These are phyloP conservation scores for Nicotiana sylvestris DNA, from an alignment of 257 asterid genomes.

Conservation along the genomic window DNA sequence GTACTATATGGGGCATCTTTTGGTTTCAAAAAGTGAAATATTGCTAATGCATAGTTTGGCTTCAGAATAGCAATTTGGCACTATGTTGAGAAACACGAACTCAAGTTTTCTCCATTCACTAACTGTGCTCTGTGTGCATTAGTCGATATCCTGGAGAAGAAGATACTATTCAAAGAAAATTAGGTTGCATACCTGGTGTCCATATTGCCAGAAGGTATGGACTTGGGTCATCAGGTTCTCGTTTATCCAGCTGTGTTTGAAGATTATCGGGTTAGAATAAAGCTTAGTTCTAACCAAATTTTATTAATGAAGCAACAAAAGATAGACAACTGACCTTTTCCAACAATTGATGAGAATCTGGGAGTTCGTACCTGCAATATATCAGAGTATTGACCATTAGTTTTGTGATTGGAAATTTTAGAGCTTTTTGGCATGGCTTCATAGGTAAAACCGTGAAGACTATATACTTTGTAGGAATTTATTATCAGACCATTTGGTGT, in stretches of 20 bases:
- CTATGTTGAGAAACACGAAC: neutral
- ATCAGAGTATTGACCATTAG: conserved; percentile 16
- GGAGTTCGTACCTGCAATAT: conserved; percentile 78
- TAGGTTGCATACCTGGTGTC: conserved; percentile 75
- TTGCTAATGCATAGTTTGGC: neutral
- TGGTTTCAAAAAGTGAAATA: conserved; percentile 3
- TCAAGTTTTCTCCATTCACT: neutral
- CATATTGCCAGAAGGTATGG: conserved; percentile 97
- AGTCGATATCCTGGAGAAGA: neutral
- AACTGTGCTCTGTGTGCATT: neutral
- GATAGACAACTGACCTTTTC: conserved; percentile 49
- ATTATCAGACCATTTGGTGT: neutral
- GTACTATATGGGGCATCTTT: neutral
- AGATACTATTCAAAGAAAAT: neutral
- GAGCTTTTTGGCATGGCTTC: neutral
- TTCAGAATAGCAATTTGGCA: neutral
- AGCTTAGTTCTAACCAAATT: conserved; percentile 13
- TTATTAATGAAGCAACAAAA: conserved; percentile 14
- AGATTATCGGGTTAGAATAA: conserved; percentile 24
- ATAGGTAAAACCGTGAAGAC: neutral
- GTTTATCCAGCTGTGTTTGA: conserved; percentile 63
- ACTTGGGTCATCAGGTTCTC: conserved; percentile 94
- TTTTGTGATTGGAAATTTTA: neutral
- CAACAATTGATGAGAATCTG: conserved; percentile 76
- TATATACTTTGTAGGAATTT: neutral